These are phyloP conservation scores for Penicillium sp. DNA, from an alignment of 2,329 filamentous ascomycete genomes.

Conservation along the genomic window DNA sequence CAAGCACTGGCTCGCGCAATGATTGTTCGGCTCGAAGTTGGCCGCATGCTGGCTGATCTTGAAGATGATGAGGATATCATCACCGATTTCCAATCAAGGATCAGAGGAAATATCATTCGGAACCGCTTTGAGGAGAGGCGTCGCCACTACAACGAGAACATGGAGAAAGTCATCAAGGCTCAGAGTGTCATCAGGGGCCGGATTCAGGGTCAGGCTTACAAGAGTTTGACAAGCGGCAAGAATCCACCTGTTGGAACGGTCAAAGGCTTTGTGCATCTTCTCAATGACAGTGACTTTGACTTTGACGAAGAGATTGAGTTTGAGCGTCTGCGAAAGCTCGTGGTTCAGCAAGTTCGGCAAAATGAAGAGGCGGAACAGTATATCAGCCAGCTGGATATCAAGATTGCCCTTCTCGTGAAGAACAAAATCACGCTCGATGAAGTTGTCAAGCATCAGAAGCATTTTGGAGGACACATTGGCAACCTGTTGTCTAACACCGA, in stretches of 20 bases:
- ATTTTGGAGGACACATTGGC: conserved; percentile 85
- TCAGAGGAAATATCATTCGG: conserved; percentile 69
- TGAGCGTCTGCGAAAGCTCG: conserved; percentile 87
- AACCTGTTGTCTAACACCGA: conserved; percentile 82
- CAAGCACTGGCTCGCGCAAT: conserved; percentile 76
- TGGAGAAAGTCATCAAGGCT: conserved; percentile 98
- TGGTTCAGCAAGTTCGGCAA: conserved; percentile 93
- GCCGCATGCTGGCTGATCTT: conserved; percentile 67
- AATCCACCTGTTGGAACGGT: conserved; percentile 95
- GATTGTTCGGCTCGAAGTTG: conserved; percentile 69
- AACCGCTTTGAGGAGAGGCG: conserved; percentile 76
- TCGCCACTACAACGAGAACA: conserved; percentile 87
- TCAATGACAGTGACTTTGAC: conserved; percentile 97
- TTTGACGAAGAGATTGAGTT: conserved; percentile 99
- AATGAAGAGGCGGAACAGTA: conserved; percentile 98
- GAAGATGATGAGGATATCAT: conserved; percentile 79
- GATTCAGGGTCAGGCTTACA: conserved; percentile 96
- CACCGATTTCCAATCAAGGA: conserved; percentile 67
- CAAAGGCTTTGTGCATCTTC: conserved; percentile 94
- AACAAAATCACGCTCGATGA: conserved; percentile 99
- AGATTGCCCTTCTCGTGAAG: conserved; percentile 95
- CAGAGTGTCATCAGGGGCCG: conserved; percentile 94
- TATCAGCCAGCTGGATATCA: conserved; percentile 97
- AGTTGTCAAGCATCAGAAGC: conserved; percentile 93
- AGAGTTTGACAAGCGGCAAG: conserved; percentile 90